These are phyloP conservation scores for Arabis hirsuta DNA, from an alignment of 345 rosid species.

Conservation along the genomic window DNA sequence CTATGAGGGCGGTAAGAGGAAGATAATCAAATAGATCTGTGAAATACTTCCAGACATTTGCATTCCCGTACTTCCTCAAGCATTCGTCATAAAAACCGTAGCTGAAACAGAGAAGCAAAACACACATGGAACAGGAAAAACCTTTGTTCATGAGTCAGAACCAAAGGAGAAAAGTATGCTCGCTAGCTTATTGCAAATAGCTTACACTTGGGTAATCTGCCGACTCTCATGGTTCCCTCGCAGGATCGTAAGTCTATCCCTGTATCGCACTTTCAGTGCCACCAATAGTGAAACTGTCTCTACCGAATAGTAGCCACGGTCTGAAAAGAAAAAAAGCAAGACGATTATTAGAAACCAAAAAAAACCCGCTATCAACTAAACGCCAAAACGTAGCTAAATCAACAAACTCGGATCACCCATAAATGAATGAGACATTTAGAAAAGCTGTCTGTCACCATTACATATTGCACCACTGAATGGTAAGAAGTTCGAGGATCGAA, in stretches of 20 bases:
- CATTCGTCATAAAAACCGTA: constrained; percentile 52
- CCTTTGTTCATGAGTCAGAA: constrained; percentile 13
- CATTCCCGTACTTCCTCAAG: constrained; percentile 58
- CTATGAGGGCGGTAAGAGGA: constrained; percentile 92
- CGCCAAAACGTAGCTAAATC: background rate
- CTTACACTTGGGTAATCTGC: constrained; percentile 99
- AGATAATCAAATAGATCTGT: constrained; percentile 94
- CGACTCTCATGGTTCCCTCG: constrained; percentile 99
- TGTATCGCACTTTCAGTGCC: constrained; percentile 92
- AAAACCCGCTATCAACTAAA: background rate
- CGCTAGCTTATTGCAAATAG: background rate
- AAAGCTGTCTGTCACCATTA: constrained; percentile 1
- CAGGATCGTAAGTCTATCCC: constrained; percentile 93
- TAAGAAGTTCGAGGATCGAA: background rate
- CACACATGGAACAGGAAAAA: background rate
- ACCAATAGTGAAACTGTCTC: constrained; percentile 97
- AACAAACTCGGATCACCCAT: background rate
- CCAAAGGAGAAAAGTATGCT: background rate
- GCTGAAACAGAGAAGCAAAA: constrained; percentile 33
- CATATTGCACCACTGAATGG: background rate
- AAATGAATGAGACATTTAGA: background rate
- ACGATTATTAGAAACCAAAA: background rate
- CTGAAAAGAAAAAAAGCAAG: constrained; percentile 50
- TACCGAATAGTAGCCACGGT: constrained; percentile 97
- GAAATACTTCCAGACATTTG: constrained; percentile 93